These are phyloP conservation scores for Nitzschia putrida DNA, from an alignment of 108 stramenopile species.

Conservation along the genomic window DNA sequence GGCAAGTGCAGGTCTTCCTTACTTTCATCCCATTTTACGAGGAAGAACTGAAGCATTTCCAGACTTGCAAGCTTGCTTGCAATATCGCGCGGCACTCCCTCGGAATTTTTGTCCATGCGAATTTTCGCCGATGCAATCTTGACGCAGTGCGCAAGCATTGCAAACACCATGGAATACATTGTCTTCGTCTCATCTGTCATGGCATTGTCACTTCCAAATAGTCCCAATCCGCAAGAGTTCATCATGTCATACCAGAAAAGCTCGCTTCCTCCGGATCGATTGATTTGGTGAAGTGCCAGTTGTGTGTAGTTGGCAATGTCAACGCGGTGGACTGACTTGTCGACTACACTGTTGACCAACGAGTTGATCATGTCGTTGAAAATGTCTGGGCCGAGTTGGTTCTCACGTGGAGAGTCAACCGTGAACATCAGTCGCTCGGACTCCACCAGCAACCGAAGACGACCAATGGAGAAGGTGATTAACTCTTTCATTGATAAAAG, in stretches of 20 bases:
- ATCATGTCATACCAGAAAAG: slow-evolving; percentile 92
- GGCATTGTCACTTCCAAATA: slow-evolving; percentile 58
- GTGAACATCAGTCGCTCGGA: slow-evolving; percentile 20
- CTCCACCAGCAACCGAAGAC: slow-evolving; percentile 35
- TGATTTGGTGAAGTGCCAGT: slow-evolving; percentile 81
- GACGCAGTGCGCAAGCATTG: slow-evolving; percentile 70
- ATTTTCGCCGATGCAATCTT: slow-evolving; percentile 73
- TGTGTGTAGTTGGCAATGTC: slow-evolving; percentile 75
- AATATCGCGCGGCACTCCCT: slow-evolving; percentile 70
- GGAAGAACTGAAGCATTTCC: slow-evolving; percentile 70
- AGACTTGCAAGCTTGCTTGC: slow-evolving; percentile 80
- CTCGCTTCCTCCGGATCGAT: slow-evolving; percentile 84
- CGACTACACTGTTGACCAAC: slow-evolving; percentile 41
- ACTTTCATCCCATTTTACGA: slow-evolving; percentile 48
- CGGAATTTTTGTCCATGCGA: slow-evolving; percentile 43
- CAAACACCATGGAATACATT: slow-evolving; percentile 63
- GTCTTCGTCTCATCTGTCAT: slow-evolving; percentile 34
- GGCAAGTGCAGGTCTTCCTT: slow-evolving; percentile 22
- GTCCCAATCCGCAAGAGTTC: slow-evolving; percentile 62
- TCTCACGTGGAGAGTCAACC: background rate
- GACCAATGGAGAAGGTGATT: slow-evolving; percentile 40
- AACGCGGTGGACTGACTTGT: slow-evolving; percentile 58
- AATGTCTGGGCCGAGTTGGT: background rate
- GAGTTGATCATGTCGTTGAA: slow-evolving; percentile 36
- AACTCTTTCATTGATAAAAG: slow-evolving; percentile 72